phyloP scores from a whole-genome alignment of 768 basidiomycete genomes.

The Mycena floridula region DNA sequence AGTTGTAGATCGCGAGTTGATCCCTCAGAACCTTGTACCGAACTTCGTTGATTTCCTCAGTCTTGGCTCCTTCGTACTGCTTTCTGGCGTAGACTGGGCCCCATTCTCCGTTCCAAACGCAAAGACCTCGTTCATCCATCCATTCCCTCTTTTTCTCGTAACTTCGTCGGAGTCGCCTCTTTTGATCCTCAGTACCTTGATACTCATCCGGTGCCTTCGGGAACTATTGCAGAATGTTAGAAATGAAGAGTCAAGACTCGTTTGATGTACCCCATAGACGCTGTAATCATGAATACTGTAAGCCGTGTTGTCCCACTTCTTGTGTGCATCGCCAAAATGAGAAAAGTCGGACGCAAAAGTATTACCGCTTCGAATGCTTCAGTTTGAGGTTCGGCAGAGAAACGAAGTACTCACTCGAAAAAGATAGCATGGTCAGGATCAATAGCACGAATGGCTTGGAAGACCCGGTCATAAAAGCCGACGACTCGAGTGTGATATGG shows the following conservation, averaged over 20 bases:
- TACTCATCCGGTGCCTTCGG: constrained; percentile 54
- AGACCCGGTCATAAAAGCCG: constrained; percentile 43
- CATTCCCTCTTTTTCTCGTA: constrained; percentile 73
- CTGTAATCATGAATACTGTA: constrained; percentile 81
- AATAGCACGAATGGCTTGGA: constrained; percentile 60
- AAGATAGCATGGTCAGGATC: constrained; percentile 72
- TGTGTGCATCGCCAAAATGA: constrained; percentile 57
- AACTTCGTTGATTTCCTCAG: constrained; percentile 58
- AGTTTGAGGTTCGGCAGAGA: no score
- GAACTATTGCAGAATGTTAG: no score
- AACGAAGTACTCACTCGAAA: no score
- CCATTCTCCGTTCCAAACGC: constrained; percentile 81
- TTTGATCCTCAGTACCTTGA: constrained; percentile 45
- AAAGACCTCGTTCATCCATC: constrained; percentile 62
- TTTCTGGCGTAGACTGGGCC: constrained; percentile 74
- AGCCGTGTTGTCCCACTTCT: constrained; percentile 63
- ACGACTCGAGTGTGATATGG: constrained; percentile 58
- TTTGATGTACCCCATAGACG: no score
- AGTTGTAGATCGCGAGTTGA: constrained; percentile 67
- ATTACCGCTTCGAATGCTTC: no score
- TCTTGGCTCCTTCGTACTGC: constrained; percentile 51
- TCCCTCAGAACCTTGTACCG: constrained; percentile 66
- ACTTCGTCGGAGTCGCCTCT: constrained; percentile 41
- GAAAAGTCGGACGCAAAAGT: constrained; percentile 79
- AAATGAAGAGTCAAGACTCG: no score